phyloP scores from a whole-genome alignment of 2,329 filamentous ascomycete genomes.

The Hyphodiscus sp. region DNA sequence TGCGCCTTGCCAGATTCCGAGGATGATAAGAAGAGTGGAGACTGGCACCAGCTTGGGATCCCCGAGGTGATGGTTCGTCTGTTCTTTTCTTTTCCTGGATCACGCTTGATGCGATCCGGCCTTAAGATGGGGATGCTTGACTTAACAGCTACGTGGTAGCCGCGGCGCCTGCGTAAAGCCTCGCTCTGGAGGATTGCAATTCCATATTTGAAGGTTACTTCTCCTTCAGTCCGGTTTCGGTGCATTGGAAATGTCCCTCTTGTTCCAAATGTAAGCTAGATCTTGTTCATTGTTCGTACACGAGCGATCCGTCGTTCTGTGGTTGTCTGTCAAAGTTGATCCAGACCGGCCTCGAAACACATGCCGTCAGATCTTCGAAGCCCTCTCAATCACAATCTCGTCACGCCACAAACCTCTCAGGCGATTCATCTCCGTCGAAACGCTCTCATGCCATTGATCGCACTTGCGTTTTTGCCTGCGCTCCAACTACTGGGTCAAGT shows the following conservation, averaged over 20 bases:
- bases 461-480: no score
- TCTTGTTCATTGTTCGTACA: background rate
- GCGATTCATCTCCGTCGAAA: no score
- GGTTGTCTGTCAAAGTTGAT: background rate
- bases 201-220: background rate
- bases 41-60: background rate
- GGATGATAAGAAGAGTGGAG: background rate
- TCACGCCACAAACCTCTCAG: no score
- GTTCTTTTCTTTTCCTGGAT: no score
- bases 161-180: background rate
- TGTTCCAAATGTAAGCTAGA: background rate
- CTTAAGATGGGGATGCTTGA: background rate
- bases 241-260: background rate
- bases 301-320: background rate
- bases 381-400: no score
- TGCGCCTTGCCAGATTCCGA: background rate
- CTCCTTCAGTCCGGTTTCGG: background rate
- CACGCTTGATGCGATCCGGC: no score
- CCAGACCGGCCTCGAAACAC: background rate
- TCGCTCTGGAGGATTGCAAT: background rate
- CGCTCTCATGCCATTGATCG: no score
- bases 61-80: background rate
- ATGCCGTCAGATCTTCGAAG: no score
- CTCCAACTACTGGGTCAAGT: no score
- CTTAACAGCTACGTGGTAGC: background rate